Evolutionary conservation across 345 rosid species (phyloP), one percentile per base, ranked within the genome.

Genomic region (Leavenworthia alabamica): DNA sequence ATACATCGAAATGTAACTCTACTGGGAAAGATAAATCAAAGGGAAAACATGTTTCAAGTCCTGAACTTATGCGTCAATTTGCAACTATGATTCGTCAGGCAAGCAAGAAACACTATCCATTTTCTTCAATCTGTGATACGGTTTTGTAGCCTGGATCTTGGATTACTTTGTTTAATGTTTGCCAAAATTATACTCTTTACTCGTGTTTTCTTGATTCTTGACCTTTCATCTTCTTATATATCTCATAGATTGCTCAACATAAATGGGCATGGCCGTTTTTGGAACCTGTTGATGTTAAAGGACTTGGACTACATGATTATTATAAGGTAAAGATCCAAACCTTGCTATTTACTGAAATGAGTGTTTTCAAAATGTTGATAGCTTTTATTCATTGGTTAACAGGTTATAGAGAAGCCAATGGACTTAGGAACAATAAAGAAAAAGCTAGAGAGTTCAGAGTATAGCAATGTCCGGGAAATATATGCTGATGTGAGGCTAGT

Each of bases 361-460:
- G 29, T 48, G 44, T 29, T 41, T 48, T 22, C 0, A 10, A 58
- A 15, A 31, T 23, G 19, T 31, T 26, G 59, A 19, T 50, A 10
- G 58, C 51, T 36, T 27, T 10, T 70, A 29, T 35, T 23, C 11
- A 28, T 71, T 48, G 1, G 55, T 46, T 68, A 12, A 66, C 77
- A 86, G 95, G 75, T 87, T 71, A 85, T 87, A 65, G 80, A 87
- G 59, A 84, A 80, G 80, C 91, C 95, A 26, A 87, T 87, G 95
- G 95, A 87, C 68, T 83, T 87, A 23, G 63, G 84, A 73, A 85
- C 91, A 6, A 81, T 87, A 14, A 82, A 83, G 65, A 81, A 45
- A 19, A 81, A 80, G 66, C 77, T 87, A 89, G 89, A 87, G 35
- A 77, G 76, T 66, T 60, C 71, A 13, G 84, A 81, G 24, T 87